Evolutionary conservation across 2,329 filamentous ascomycete species (phyloP), one percentile per base, ranked within the genome.

Genomic region (Talaromyces amestolkiae): DNA sequence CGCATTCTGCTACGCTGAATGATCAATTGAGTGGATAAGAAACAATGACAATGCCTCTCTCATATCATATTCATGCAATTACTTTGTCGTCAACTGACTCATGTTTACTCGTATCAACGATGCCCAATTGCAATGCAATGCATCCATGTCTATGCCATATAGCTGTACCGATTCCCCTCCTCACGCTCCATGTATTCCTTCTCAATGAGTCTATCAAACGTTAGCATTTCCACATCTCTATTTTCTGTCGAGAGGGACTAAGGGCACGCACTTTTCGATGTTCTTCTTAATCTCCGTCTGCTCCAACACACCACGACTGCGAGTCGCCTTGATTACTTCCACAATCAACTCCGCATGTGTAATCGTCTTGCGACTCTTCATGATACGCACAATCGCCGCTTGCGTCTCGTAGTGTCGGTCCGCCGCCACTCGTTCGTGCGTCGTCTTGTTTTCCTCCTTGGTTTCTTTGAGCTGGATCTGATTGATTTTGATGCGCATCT

Each of bases 381-480:
- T 93, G 74, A 99, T 96, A 19, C 95, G 84, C 68, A 99, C 95
- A 74, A 99, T 96, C 0, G 95, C 94, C 0, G 95, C 95, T 78
- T 99, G 95, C 0, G 93, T 97, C 81, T 99, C 96, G 73, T 96
- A 97, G 74, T 97, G 92, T 60, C 95, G 84, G 75, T 99, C 95
- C 61, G 91, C 90, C 0, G 89, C 89, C 4, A 99, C 92, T 51
- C 92, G 87, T 77, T 97, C 90, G 78, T 98, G 93, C 1, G 93
- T 98, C 72, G 91, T 92, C 78, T 93, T 91, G 80, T 97, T 97
- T 79, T 99, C 95, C 74, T 94, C 91, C 72, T 91, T 91, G 0
- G 95, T 98, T 80, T 99, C 95, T 79, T 95, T 96, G 60, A 97
- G 86, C 79, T 99, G 95, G 71, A 99, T 95, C 79, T 97, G 94